Evolutionary conservation across 1,139 yeast genomes (phyloP).

Genomic region (Blastobotrys arbuscula): DNA sequence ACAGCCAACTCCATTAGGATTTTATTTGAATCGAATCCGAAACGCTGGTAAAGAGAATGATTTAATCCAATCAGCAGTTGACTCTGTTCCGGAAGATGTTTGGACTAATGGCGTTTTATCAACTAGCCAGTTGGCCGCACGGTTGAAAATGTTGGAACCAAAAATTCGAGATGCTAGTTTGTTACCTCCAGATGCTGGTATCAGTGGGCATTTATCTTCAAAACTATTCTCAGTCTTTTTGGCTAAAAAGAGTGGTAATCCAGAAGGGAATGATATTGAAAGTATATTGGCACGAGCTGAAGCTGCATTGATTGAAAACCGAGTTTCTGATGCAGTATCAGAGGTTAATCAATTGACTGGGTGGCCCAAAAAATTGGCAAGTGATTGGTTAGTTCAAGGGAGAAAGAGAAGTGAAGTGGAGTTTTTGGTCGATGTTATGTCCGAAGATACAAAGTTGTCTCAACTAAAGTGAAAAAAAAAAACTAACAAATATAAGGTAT

Average conservation of each 20-base stretch:
- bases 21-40: conserved; percentile 34
- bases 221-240: conserved; percentile 68
- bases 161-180: conserved; percentile 85
- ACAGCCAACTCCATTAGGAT: conserved; percentile 36
- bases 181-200: conserved; percentile 92
- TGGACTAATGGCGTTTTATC: conserved; percentile 51
- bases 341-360: conserved; percentile 89
- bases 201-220: conserved; percentile 85
- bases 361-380: conserved; percentile 85
- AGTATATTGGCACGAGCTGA: conserved; percentile 84
- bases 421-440: conserved; percentile 62
- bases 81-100: conserved; percentile 47
- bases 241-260: conserved; percentile 56
- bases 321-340: conserved; percentile 83
- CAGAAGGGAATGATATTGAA: conserved; percentile 81
- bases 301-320: conserved; percentile 66
- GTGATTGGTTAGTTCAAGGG: conserved; percentile 86
- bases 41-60: conserved; percentile 44
- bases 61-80: conserved; percentile 41
- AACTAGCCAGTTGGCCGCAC: conserved; percentile 50
- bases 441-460: conserved; percentile 43
- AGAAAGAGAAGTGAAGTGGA: conserved; percentile 86
- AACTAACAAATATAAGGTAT: too few species aligned
- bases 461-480: too few species aligned
- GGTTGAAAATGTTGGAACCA: conserved; percentile 69